Base-by-base conservation (phyloP, 768 basidiomycete species). In the Pisolithus albus region DNA sequence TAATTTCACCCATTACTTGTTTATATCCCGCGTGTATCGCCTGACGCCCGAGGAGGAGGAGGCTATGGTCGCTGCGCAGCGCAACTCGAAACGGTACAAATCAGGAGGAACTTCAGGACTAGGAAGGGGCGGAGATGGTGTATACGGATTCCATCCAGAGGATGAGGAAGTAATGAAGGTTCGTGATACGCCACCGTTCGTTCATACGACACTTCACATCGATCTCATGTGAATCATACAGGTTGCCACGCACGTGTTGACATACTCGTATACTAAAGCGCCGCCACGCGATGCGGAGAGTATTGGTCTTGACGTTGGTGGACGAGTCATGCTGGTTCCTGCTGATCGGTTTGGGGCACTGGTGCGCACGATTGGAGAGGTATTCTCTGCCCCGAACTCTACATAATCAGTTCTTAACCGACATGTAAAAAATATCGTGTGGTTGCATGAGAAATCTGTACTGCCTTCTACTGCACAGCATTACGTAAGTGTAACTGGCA, bases 81-180 rank as follows among this genome's bases (percentile, higher is more conserved):
- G 75, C 53, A 50, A 65, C 52, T 34, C 68, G 46, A 78, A 79
- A 50, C 70, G 68, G 9, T 60, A 72, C 58, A 69, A 66, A 38
- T 49, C 62, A 36, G 57, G 46, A 45, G 32, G 47, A 61, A 43
- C 39, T 56, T 15, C 52, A 58, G 56, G 64, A 51, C 51, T 56
- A 28, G 62, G 57, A 49, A 40, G 30, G n/a, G 54, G 52, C 10
- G n/a, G 60, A 2, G 81, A 82, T 49, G 79, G 83, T 0, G 71
- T 82, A 5, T 87, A 84, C 60, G 70, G 81, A 2, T 95, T 89
- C 70, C 92, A 96, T 61, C 84, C 87, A 0, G 94, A 96, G 64
- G 93, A 96, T 65, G 83, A 84, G 39, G 73, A 73, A 39, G 81
- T 92, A 47, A 75, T 78, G 51, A 68, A 81, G 72, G 90, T 88